Evolutionary conservation across 2,329 filamentous ascomycete genomes (phyloP).

Genomic region (Exophiala oligosperma): DNA sequence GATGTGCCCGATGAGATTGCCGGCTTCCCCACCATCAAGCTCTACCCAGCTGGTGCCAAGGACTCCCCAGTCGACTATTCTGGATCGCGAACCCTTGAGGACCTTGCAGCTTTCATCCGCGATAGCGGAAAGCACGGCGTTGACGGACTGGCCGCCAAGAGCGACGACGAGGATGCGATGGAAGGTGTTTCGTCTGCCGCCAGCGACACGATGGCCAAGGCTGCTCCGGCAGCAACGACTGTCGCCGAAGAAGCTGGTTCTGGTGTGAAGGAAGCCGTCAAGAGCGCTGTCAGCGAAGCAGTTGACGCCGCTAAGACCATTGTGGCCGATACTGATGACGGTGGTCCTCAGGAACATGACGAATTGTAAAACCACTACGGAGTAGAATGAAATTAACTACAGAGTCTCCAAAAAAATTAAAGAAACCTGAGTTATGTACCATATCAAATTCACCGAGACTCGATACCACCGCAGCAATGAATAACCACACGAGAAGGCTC

Average conservation of each 20-base stretch:
- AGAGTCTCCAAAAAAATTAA: no score
- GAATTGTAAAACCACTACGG: slow-evolving; percentile 23
- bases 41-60: slow-evolving; percentile 91
- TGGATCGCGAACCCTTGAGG: slow-evolving; percentile 85
- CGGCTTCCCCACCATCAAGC: slow-evolving; percentile 99
- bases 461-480: no score
- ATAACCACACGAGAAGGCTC: no score
- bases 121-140: slow-evolving; percentile 92
- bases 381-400: neutral
- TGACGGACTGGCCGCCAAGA: slow-evolving; percentile 60
- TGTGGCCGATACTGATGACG: slow-evolving; percentile 26
- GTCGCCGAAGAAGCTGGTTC: slow-evolving; percentile 62
- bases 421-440: no score
- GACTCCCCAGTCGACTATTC: slow-evolving; percentile 79
- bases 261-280: slow-evolving; percentile 43
- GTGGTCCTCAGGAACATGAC: slow-evolving; percentile 26
- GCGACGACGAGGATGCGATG: slow-evolving; percentile 59
- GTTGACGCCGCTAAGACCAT: slow-evolving; percentile 24
- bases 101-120: slow-evolving; percentile 87
- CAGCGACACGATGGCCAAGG: slow-evolving; percentile 30
- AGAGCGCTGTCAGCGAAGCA: slow-evolving; percentile 22
- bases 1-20: slow-evolving; percentile 95
- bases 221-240: slow-evolving; percentile 30
- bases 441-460: no score
- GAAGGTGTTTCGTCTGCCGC: slow-evolving; percentile 52